Evolutionary conservation across 495 filamentous ascomycete species (phyloP), one percentile per base, ranked within the genome.

Genomic region (Jackrogersella minutella): DNA sequence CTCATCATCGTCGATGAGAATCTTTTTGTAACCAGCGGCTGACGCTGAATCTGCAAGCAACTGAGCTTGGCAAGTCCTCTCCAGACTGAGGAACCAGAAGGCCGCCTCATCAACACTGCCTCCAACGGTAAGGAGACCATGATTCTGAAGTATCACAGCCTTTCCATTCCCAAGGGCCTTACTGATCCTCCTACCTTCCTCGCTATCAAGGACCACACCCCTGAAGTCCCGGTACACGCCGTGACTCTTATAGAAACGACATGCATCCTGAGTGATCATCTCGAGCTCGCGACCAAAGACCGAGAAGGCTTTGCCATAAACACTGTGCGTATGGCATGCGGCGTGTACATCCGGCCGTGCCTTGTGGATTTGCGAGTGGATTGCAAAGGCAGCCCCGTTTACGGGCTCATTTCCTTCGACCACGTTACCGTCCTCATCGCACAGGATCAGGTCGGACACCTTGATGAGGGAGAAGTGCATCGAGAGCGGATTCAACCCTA

Each of bases 71-170:
- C 87, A 91, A 21, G 85, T 85, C 65, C 86, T 81, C 55, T 91
- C 88, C 19, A 91, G 75, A 64, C 84, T 86, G 17, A 86, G 78
- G 64, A 89, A 90, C 78, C 88, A 87, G 65, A 88, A 89, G 1
- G 86, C 88, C 0, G 87, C 88, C 63, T 87, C 87, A 58, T 90
- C 88, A 11, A 91, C 85, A 8, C 82, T 88, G 9, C 78, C 76
- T 4, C 88, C 87, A 0, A 88, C 85, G 14, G 88, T 90, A 11
- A 90, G 71, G 21, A 90, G 76, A 0, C 87, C 88, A 72, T 91
- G 88, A 62, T 91, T 91, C 74, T 89, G 86, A 10, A 91, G 71
- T 41, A 91, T 88, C 7, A 82, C 85, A 28, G 88, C 86, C 64
- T 88, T 90, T 9, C 86, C 82, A 49, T 81, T 74, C 3, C 89